These are phyloP conservation scores for Neurospora terricola DNA, from an alignment of 495 filamentous ascomycete species.

Conservation along the genomic window DNA sequence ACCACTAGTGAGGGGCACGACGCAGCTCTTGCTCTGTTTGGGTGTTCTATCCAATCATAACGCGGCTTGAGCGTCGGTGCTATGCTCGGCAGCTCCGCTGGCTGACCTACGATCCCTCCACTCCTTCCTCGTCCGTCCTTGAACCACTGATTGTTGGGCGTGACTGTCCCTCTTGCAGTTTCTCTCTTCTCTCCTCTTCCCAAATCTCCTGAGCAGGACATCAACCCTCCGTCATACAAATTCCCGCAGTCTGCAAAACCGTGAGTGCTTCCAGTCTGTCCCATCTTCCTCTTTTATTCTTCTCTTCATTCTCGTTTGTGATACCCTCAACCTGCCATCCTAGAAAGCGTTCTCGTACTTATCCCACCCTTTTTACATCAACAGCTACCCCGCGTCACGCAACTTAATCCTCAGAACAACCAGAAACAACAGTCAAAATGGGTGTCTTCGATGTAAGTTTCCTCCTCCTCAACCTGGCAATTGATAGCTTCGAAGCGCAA, in stretches of 20 bases:
- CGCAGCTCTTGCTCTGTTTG: not conserved
- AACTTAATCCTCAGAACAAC: not conserved
- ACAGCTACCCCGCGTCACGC: not conserved
- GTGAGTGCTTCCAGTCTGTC: not conserved
- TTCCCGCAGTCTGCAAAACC: not conserved
- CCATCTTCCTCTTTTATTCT: not conserved
- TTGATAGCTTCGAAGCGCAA: not conserved
- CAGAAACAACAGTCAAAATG: not conserved
- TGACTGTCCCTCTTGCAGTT: not conserved
- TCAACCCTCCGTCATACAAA: not conserved
- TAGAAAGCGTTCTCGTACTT: not conserved
- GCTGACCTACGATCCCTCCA: not conserved
- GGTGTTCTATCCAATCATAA: not conserved
- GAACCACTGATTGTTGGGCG: not conserved
- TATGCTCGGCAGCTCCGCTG: not conserved
- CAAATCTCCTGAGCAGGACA: not conserved
- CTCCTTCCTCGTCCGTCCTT: not conserved
- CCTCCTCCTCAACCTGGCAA: not conserved
- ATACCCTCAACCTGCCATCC: not conserved
- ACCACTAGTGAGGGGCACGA: not conserved
- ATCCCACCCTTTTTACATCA: not conserved
- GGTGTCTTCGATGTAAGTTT: slow-evolving; percentile 6
- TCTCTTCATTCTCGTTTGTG: not conserved
- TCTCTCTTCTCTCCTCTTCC: not conserved
- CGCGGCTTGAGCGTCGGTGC: not conserved